Percentiles rank a stretch among this genome's conserved stretches.
Conservation (phyloP, 202 grass and related monocot species). For the Dendrocalamus latiflorus region DNA sequence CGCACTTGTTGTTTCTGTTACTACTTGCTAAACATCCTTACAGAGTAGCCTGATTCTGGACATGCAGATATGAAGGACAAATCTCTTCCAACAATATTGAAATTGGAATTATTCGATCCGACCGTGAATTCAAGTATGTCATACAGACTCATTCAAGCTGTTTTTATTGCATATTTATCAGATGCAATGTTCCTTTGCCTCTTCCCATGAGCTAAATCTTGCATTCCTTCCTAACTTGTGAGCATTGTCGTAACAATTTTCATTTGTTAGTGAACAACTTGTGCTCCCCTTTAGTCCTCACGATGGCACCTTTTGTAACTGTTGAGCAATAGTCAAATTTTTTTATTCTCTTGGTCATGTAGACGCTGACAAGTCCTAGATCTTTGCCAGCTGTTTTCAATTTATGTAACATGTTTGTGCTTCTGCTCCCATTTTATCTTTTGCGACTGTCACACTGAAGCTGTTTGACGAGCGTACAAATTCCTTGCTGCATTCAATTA, state of each 20-base stretch:
- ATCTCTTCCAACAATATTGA: constrained; percentile 97
- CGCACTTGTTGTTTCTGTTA: background rate
- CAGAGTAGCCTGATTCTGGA: constrained; percentile 11
- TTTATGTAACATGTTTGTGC: background rate
- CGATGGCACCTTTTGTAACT: background rate
- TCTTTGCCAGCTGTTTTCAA: background rate
- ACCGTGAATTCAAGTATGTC: constrained; percentile 83
- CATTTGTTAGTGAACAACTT: background rate
- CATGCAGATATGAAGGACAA: constrained; percentile 83
- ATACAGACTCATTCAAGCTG: background rate
- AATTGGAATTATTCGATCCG: constrained; percentile 83
- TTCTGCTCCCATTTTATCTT: background rate
- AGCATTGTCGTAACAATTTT: background rate
- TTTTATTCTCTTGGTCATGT: background rate
- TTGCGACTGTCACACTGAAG: background rate
- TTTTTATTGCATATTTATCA: background rate
- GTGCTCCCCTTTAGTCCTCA: background rate
- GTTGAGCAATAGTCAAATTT: background rate
- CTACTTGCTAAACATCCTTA: constrained; percentile 1
- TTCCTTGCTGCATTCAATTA: background rate
- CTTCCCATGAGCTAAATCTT: background rate
- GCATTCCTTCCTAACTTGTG: background rate
- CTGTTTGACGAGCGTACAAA: background rate
- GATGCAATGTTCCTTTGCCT: background rate
- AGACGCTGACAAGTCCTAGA: background rate